Evolutionary conservation across 768 basidiomycete genomes (phyloP).

Genomic region (Boletales sp.): DNA sequence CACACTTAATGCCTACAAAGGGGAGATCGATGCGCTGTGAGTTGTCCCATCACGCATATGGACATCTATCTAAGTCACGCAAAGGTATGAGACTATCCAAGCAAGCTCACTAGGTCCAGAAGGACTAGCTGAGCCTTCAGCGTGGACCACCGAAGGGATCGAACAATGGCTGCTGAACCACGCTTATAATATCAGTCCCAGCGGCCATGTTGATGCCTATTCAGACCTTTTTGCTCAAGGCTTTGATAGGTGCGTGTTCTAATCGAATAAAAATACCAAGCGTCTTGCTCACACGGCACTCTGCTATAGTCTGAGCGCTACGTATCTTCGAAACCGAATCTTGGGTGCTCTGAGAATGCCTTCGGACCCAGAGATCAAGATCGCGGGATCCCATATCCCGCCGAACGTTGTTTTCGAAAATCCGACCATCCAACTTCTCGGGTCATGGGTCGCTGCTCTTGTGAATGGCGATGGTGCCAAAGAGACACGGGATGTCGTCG

Average conservation of each 20-base stretch:
- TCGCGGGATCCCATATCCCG: slow-evolving; percentile 20
- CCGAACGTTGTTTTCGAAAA: slow-evolving; percentile 34
- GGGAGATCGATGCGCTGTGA: slow-evolving; percentile 25
- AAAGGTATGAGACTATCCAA: slow-evolving; percentile 7
- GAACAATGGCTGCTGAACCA: slow-evolving; percentile 14
- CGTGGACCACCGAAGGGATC: slow-evolving; percentile 1
- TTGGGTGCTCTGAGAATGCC: slow-evolving; percentile 23
- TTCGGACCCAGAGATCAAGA: slow-evolving; percentile 17
- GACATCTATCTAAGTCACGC: background rate
- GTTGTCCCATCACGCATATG: background rate
- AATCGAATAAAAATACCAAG: background rate
- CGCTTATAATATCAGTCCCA: background rate
- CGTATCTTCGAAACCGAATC: slow-evolving; percentile 21
- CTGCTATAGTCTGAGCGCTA: slow-evolving; percentile 19
- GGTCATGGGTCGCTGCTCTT: slow-evolving; percentile 7
- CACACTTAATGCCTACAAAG: slow-evolving; percentile 17
- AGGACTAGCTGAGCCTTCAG: background rate
- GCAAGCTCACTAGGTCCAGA: background rate
- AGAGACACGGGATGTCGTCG: background rate
- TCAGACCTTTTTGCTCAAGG: slow-evolving; percentile 29
- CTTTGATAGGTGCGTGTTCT: slow-evolving; percentile 28
- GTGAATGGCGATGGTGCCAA: background rate
- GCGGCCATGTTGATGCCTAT: slow-evolving; percentile 1
- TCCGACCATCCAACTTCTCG: slow-evolving; percentile 31
- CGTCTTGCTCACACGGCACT: background rate